A percentile compares a stretch with the other conserved stretches of the same genome.
Conservation (phyloP, 2,329 filamentous ascomycete genomes). For the Mycogone perniciosa region DNA sequence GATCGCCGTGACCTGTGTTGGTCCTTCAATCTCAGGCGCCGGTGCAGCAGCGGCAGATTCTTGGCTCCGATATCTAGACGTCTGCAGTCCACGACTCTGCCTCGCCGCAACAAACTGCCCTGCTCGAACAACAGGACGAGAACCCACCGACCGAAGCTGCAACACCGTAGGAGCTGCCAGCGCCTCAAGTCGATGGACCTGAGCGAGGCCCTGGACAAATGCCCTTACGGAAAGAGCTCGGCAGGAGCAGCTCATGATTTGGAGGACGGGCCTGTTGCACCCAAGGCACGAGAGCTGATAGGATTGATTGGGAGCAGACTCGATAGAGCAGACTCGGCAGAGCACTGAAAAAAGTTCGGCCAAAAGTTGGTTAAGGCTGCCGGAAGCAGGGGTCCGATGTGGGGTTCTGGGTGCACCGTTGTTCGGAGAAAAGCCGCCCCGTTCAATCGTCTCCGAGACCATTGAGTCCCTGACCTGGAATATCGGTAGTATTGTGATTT, state of each 20-base stretch:
- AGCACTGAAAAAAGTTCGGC: no score
- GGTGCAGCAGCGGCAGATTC: slow-evolving; percentile 10
- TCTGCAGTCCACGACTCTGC: slow-evolving; percentile 20
- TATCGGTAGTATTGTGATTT: no score
- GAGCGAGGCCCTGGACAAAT: slow-evolving; percentile 42
- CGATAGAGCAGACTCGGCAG: no score
- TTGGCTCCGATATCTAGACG: slow-evolving; percentile 16
- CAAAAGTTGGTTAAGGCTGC: no score
- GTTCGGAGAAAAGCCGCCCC: no score
- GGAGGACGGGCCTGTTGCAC: no score
- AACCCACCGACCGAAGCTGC: not conserved
- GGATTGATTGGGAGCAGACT: no score
- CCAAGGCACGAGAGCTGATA: no score
- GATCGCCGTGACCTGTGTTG: slow-evolving; percentile 13
- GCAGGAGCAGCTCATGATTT: slow-evolving; percentile 43
- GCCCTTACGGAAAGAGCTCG: slow-evolving; percentile 38
- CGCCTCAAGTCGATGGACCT: slow-evolving; percentile 31
- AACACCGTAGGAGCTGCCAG: slow-evolving; percentile 1
- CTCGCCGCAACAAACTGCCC: slow-evolving; percentile 10
- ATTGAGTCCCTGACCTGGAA: no score
- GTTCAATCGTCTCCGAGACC: no score
- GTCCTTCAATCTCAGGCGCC: slow-evolving; percentile 1
- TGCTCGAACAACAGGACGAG: not conserved
- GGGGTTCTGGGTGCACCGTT: no score
- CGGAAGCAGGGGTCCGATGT: no score